These are phyloP conservation scores for Pyronema domesticum DNA, from an alignment of 495 filamentous ascomycete genomes.

Conservation along the genomic window DNA sequence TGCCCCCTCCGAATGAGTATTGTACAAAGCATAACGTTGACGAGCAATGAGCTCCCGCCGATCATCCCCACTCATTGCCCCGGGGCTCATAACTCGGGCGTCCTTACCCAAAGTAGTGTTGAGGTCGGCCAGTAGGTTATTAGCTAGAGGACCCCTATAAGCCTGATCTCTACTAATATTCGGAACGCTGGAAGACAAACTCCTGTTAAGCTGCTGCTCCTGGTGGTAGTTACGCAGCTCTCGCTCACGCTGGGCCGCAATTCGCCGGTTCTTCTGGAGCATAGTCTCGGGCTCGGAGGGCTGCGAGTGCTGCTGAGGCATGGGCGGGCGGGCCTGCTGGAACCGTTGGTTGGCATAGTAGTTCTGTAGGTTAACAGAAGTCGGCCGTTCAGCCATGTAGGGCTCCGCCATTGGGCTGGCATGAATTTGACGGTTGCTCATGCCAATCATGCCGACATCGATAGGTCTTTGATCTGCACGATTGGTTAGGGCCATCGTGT, in stretches of 20 bases:
- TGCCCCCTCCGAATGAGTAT: slow-evolving; percentile 37
- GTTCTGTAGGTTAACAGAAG: slow-evolving; percentile 77
- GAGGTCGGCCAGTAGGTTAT: slow-evolving; percentile 52
- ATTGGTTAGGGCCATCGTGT: slow-evolving; percentile 26
- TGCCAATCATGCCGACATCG: not conserved
- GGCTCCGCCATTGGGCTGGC: no score
- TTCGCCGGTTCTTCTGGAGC: slow-evolving; percentile 95
- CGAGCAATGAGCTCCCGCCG: slow-evolving; percentile 90
- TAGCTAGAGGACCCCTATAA: slow-evolving; percentile 40
- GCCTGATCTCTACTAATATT: slow-evolving; percentile 24
- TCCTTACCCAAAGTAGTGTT: slow-evolving; percentile 49
- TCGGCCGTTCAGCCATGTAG: slow-evolving; percentile 39
- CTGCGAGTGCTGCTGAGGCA: slow-evolving; percentile 67
- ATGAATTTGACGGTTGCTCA: no score
- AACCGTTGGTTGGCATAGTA: slow-evolving; percentile 91
- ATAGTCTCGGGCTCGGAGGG: slow-evolving; percentile 94
- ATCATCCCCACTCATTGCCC: slow-evolving; percentile 82
- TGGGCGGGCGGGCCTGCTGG: slow-evolving; percentile 48
- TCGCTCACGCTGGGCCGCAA: slow-evolving; percentile 95
- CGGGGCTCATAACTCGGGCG: slow-evolving; percentile 67
- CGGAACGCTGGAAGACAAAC: slow-evolving; percentile 34
- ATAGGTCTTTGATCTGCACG: slow-evolving; percentile 19
- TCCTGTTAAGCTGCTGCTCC: slow-evolving; percentile 99
- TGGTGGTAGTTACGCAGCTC: slow-evolving; percentile 99
- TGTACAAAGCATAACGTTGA: slow-evolving; percentile 83